Evolutionary conservation across 1,284 basidiomycete genomes (phyloP), one percentile per base, ranked within the genome.

Genomic region (Leucoagaricus sp.): DNA sequence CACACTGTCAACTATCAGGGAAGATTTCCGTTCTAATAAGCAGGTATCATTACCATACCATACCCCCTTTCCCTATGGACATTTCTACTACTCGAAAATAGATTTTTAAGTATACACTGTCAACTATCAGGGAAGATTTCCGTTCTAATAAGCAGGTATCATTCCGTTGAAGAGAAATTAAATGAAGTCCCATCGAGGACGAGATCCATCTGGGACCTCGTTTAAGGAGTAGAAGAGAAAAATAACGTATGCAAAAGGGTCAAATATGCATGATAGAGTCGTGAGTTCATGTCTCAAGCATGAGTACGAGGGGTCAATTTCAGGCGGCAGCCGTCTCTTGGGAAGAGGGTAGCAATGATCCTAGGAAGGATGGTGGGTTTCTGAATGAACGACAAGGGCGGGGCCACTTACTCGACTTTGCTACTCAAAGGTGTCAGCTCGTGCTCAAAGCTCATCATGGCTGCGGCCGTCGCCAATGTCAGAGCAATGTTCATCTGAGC

Each of bases 301-400:
- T 44, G 48, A 19, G 59, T 57, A 40, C 85, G 82, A 34, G 89
- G 85, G 2, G 78, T 77, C 65, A 98, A 86, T 71, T 88, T 92
- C 63, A 98, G 81, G 58, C 81, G 75, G 65, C 93, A 93, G 48
- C 93, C 93, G 69, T 99, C 96, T 74, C 93, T 87, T 21, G 96
- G 96, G 86, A 98, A 98, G 53, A 98, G 78, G 28, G 91, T 94
- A n/a, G 93, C 92, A 63, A 96, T 94, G 62, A 95, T 93, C 58
- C 88, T 91, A 50, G 3, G 40, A 28, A 48, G 40, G 53, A 50
- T 21, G 38, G 58, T 29, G 4, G 56, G 61, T 23, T 13, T 17
- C 46, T 36, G 8, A 6, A 46, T 54, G 53, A 47, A 55, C 52
- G 28, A 31, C 50, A 45, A 61, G 51, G 31, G 38, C 58, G 29